These are phyloP conservation scores for Penicillium sp. DNA, from an alignment of 2,329 filamentous ascomycete species.

Conservation along the genomic window DNA sequence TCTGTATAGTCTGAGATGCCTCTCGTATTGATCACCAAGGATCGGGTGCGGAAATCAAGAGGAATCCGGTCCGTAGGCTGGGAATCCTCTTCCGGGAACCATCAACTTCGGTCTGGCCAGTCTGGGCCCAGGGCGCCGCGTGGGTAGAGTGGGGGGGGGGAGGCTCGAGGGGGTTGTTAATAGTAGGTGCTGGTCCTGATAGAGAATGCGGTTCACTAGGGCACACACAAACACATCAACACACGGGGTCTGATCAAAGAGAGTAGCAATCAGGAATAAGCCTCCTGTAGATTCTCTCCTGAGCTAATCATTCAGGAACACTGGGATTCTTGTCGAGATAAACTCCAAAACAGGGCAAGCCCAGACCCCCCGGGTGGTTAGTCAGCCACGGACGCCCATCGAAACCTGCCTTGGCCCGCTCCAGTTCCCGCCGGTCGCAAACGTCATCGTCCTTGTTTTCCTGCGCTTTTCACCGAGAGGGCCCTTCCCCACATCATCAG, in stretches of 20 bases:
- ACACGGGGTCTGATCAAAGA: background rate
- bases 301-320: background rate
- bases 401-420: slow-evolving; percentile 19
- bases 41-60: background rate
- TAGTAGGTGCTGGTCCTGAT: background rate
- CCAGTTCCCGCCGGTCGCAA: slow-evolving; percentile 24
- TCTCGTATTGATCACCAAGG: background rate
- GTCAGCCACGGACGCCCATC: slow-evolving; percentile 4
- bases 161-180: slow-evolving; percentile 4
- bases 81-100: slow-evolving; percentile 8
- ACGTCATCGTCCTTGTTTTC: slow-evolving; percentile 41
- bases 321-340: background rate
- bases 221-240: background rate
- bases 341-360: background rate
- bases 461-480: slow-evolving; percentile 27
- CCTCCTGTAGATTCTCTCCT: background rate
- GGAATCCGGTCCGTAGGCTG: slow-evolving; percentile 3
- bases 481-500: slow-evolving; percentile 37
- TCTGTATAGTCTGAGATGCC: background rate
- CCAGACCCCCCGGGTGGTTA: background rate
- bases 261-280: background rate
- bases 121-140: slow-evolving; percentile 10
- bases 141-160: slow-evolving; percentile 12
- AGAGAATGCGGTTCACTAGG: background rate
- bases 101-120: slow-evolving; percentile 9